Base-by-base conservation (phyloP, 164 flowering plant genomes). In the Malania oleifera region DNA sequence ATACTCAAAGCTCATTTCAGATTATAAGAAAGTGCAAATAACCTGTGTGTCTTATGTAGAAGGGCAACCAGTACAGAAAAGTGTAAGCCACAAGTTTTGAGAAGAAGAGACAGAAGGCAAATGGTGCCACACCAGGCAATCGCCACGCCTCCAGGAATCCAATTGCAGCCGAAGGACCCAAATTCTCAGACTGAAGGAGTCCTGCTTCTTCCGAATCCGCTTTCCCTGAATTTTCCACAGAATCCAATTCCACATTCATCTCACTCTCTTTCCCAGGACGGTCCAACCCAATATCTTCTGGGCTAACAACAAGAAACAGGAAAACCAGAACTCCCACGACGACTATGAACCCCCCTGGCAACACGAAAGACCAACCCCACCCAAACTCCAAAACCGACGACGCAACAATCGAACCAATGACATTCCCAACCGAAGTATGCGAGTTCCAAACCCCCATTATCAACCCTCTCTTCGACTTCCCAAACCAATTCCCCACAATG, bases 11-110 rank as follows among this genome's bases (percentile, higher is more conserved):
- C 9, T 31, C 35, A 31, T 4, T 31, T 18, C 26, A 60, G 9
- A 53, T 7, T 6, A 59, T 7, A 58, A 45, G 24, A 14, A 44
- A 20, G 11, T 34, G 31, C 15, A 24, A 56, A 39, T 28, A 34
- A 93, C 99, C 97, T 78, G 97, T 93, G 70, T 90, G 91, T 65
- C 89, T 80, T 49, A 90, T 79, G 72, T 93, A 93, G 69, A 90
- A 93, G 19, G 98, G 98, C 70, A 93, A 65, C 99, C 99, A 93
- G 38, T 93, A 93, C 59, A 90, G 74, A 59, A 93, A 93, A 47
- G 99, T 93, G 73, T 93, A 93, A 35, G 98, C 97, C 51, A 93
- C 98, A 17, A 90, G 89, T 82, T 93, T 93, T 0, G 99, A 87
- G 74, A 93, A 93, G 77, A 93, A 93, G 61, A 93, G 77, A 76